phyloP scores from a whole-genome alignment of 371 early-diverging fungal species.

The Nematocida sp. region DNA sequence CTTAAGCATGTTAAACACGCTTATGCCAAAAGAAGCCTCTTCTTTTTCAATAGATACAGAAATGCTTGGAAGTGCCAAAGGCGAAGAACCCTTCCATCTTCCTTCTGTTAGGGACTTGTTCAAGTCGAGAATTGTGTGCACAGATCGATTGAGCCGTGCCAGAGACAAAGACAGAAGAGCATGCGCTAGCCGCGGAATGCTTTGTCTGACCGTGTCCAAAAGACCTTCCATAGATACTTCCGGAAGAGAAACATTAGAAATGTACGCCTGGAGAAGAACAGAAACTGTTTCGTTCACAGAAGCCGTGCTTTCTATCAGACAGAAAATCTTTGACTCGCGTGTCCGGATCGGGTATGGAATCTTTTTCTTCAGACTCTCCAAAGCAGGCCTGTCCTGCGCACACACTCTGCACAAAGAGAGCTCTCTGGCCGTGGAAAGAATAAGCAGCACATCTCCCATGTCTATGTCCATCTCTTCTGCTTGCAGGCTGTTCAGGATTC shows the following conservation, averaged over 20 bases:
- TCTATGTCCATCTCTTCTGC: not conserved
- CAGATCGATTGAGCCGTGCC: not conserved
- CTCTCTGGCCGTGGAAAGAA: slow-evolving; percentile 20
- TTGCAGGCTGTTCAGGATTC: not conserved
- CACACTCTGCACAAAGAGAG: not conserved
- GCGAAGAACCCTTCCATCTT: not conserved
- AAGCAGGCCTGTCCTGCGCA: not conserved
- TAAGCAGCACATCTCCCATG: slow-evolving; percentile 21
- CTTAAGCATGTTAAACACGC: too few relatives aligned
- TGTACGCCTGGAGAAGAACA: not conserved
- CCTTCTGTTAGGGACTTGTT: not conserved
- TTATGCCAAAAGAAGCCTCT: too few relatives aligned
- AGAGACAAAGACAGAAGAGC: not conserved
- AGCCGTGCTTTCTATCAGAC: not conserved
- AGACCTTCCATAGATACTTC: not conserved
- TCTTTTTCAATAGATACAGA: too few relatives aligned
- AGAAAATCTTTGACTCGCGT: too few relatives aligned
- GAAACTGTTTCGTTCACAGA: not conserved
- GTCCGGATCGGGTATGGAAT: too few relatives aligned
- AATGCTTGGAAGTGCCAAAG: too few relatives aligned
- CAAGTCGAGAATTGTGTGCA: not conserved
- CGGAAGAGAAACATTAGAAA: not conserved
- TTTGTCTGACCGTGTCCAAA: not conserved
- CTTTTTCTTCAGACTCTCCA: too few relatives aligned
- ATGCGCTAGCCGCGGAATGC: not conserved